Percentiles rank a stretch among this genome's conserved stretches.
Evolutionary conservation across 129 eudicot species (phyloP).

Genomic region (Kitagawia praeruptora): DNA sequence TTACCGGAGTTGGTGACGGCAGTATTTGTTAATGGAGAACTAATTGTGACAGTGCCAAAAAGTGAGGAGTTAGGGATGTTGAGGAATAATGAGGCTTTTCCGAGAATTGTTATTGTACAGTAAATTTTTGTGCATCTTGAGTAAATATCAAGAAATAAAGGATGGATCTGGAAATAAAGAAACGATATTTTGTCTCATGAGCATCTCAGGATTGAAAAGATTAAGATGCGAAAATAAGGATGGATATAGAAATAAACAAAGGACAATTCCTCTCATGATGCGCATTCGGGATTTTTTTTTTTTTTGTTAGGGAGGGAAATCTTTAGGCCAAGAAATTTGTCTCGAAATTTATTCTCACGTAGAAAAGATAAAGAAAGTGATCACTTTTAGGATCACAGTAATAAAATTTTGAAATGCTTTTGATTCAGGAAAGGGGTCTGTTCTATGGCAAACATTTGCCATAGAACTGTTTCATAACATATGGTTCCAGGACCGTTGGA

Average conservation of each 20-base stretch:
- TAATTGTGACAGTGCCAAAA: background rate
- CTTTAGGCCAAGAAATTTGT: background rate
- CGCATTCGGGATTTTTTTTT: background rate
- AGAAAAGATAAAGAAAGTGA: background rate
- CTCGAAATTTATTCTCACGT: background rate
- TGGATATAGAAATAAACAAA: too few species aligned
- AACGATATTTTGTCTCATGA: background rate
- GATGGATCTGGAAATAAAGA: background rate
- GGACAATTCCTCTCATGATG: background rate
- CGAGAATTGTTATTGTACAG: background rate
- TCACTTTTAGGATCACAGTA: background rate
- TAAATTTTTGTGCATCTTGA: background rate
- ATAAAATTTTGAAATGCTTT: background rate
- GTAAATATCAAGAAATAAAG: background rate
- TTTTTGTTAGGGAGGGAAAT: background rate
- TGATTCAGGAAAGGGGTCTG: background rate
- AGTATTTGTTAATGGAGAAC: background rate
- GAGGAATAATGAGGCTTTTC: background rate
- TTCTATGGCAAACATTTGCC: too few species aligned
- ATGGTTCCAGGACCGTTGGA: too few species aligned
- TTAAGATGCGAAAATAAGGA: too few species aligned
- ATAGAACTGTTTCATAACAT: too few species aligned
- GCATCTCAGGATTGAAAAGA: too few species aligned
- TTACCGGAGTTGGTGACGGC: background rate
- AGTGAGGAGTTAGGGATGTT: background rate